These are phyloP conservation scores for Pyracantha coccinea DNA, from an alignment of 331 rosid genomes.

Conservation along the genomic window DNA sequence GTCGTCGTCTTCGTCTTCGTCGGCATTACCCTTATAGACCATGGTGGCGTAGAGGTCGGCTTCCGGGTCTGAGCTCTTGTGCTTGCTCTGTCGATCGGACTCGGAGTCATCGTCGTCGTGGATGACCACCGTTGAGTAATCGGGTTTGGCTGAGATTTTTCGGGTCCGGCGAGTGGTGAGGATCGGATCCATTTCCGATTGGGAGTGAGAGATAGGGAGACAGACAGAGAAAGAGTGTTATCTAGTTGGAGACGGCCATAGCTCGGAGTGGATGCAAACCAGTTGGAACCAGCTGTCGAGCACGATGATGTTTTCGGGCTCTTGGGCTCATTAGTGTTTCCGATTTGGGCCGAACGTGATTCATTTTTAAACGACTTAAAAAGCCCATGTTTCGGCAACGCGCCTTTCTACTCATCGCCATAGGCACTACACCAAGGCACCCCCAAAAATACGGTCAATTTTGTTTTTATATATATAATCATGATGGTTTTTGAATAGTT, in stretches of 20 bases:
- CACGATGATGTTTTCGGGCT: not conserved
- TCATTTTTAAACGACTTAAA: not conserved
- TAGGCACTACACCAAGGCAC: not conserved
- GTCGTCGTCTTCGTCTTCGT: constrained; percentile 49
- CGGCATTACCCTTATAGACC: constrained; percentile 55
- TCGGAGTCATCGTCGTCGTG: constrained; percentile 46
- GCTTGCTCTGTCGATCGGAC: not conserved
- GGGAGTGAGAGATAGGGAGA: not conserved
- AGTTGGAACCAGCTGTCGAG: constrained; percentile 12
- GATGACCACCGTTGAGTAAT: constrained; percentile 69
- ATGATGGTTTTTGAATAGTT: too few species aligned
- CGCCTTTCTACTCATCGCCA: not conserved
- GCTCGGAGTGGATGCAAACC: not conserved
- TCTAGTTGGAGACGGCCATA: not conserved
- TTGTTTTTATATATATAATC: too few species aligned
- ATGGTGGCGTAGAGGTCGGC: constrained; percentile 66
- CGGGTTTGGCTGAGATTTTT: constrained; percentile 36
- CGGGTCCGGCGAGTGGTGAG: constrained; percentile 36
- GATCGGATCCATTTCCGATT: constrained; percentile 53
- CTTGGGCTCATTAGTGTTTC: not conserved
- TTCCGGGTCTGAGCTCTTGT: constrained; percentile 9
- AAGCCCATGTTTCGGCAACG: not conserved
- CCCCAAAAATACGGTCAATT: too few species aligned
- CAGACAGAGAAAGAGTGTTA: not conserved
- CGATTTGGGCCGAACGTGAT: not conserved